Base-by-base conservation (phyloP, 805 yeast species). In the Cyberlindnera saturnus region DNA sequence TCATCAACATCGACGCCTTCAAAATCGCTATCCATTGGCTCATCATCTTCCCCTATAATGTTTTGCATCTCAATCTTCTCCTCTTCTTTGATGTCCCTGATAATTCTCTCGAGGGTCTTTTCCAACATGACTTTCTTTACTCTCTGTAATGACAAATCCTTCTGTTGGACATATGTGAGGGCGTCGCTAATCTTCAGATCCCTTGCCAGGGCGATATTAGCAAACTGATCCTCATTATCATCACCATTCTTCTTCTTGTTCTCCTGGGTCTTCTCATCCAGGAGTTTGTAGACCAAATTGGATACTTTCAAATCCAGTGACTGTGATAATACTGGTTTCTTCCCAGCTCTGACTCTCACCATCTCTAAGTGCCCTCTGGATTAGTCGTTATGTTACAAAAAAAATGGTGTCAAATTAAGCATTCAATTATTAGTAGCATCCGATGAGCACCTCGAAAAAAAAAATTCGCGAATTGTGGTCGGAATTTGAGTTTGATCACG, bases 71-170 rank as follows among this genome's bases (percentile, higher is more conserved):
- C 86, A 41, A 73, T 74, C 26, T 66, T 69, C 57, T 85, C 93
- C 43, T 81, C 87, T 14, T 70, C 76, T 29, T 78, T 65, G 4
- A 82, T 69, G 28, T 71, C 67, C 34, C 67, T 65, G 57, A 83
- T 67, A 0, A 80, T 81, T 32, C 75, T 71, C 28, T 79, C 85
- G 3, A 87, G 74, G 4, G 86, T 71, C 50, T 79, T 78, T 48
- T 79, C 82, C 42, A 90, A 61, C 9, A 74, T 63, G 8, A 71
- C 74, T 45, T 77, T 78, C 60, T 89, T 90, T 53, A 81, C 78
- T 46, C 97, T 67, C 45, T 76, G 73, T 52, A 89, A 67, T 29
- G 82, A 75, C 32, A 79, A 65, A 48, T 88, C 96, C 39, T 80
- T 78, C 29, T 70, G 61, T 53, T 83, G 87, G 14, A 80, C 79